Base-by-base conservation (phyloP, 108 stramenopile genomes). In the Mediolabrus comicus region DNA sequence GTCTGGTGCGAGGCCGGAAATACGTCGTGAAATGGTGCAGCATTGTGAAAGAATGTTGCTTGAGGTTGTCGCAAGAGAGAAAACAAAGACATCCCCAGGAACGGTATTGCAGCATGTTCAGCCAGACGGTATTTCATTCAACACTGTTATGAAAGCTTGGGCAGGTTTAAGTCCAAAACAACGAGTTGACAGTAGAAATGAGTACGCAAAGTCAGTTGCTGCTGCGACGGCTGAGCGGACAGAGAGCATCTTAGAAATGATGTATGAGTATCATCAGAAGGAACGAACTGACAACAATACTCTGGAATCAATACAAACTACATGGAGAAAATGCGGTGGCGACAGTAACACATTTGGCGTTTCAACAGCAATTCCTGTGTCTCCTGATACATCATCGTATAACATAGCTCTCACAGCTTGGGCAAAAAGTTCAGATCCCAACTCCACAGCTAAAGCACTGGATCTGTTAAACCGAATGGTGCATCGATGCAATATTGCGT, bases 361-460 rank as follows among this genome's bases (percentile, higher is more conserved):
- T 26, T 14, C 4, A 19, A 39, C 13, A 13, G 26, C 60, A 28
- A 11, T 38, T 0, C 54, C 39, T 0, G 69, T 86, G 24, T 53
- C 67, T 11, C 88, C 88, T 12, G 65, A 72, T 38, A 73, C 84
- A n/a, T 57, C 81, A 30, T 83, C 77, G 5, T 87, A 76, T 68
- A 87, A 87, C 41, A 77, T 67, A 34, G 66, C 86, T 12, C 54
- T 90, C 25, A 77, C 79, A 36, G 90, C 87, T 25, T 87, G 85
- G 85, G 49, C 71, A 16, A 75, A 77, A 60, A 72, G 71, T 51
- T 53, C 65, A 8, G 70, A 81, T 54, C 36, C 22, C 8, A 59
- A 62, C 3, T 67, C 84, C 46, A 30, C 81, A 1, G 5, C 12
- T 3, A 58, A 41, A 19, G 87, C 86, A 26, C 76, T 88, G 53